Evolutionary conservation across 148 eudicot species (phyloP), one percentile per base, ranked within the genome.

Genomic region (Rhododendron henanense): DNA sequence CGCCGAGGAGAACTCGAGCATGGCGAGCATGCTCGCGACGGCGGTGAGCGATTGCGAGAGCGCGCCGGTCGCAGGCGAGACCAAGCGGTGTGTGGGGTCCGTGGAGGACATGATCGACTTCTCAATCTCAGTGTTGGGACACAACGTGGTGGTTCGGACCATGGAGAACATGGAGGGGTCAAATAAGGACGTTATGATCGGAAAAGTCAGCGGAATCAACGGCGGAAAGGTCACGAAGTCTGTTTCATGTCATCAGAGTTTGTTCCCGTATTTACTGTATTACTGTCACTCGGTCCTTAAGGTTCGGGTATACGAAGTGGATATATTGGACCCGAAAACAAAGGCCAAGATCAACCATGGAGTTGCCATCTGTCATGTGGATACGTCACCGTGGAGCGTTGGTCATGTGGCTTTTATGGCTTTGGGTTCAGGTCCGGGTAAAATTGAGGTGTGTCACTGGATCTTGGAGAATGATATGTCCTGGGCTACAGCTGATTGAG

Each of bases 251-350:
- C 93, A 92, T 35, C 93, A 92, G 75, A 90, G 90, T 57, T 87
- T 90, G 81, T 92, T 87, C 82, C 93, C 93, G n/a, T 92, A 90
- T 78, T 84, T 92, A 81, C 86, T 92, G 13, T 92, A 90, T 74
- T 92, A 92, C 33, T 92, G 93, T 57, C 93, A 92, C 85, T 90
- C 93, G 11, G 92, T 92, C 28, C 93, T 92, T 0, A 89, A 90
- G 76, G 93, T 89, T 19, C 92, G 91, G 85, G 92, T 90, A 16
- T 92, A 92, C 87, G 91, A 92, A 83, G 93, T 90, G 45, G 92
- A 92, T 88, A 86, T 92, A 1, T 81, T 90, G 86, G 92, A 92
- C 23, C 85, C 91, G 76, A 87, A 81, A n/a, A 83, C 89, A 4
- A 90, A 90, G 84, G 39, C 67, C 5, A 92, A 89, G 85, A 90